Percentiles rank a stretch among this genome's conserved stretches.
phyloP scores from a whole-genome alignment of 805 yeast genomes.

The Clavispora asparagi region DNA sequence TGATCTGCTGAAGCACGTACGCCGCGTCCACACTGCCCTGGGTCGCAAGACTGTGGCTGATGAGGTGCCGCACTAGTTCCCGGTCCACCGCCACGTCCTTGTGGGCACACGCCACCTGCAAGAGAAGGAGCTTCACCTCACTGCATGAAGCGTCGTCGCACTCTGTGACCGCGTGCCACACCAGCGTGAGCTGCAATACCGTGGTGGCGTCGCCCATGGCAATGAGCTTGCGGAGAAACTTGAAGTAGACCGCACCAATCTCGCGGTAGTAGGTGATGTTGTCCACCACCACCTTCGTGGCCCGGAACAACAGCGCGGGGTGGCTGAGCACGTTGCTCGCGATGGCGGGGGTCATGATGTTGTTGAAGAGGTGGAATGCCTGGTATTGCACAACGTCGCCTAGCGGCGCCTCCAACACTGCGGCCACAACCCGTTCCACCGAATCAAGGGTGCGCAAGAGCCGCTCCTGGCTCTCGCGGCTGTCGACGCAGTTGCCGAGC shows the following conservation, averaged over 20 bases:
- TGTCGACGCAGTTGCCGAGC: constrained; percentile 32
- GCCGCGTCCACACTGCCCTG: neutral
- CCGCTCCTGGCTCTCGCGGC: constrained; percentile 12
- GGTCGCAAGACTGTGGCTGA: neutral
- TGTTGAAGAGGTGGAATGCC: constrained; percentile 30
- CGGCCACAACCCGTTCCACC: constrained; percentile 13
- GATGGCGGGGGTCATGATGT: constrained; percentile 17
- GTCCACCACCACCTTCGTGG: constrained; percentile 26
- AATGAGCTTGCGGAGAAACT: constrained; percentile 26
- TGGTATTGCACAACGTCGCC: constrained; percentile 35
- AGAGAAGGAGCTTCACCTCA: constrained; percentile 19
- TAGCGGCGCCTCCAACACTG: constrained; percentile 16
- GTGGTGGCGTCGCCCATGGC: constrained; percentile 7
- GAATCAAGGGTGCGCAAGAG: constrained; percentile 7
- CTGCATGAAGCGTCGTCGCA: constrained; percentile 1
- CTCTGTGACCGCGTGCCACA: constrained; percentile 4
- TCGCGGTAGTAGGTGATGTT: constrained; percentile 33
- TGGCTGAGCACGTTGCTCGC: constrained; percentile 8
- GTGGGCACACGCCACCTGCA: constrained; percentile 14
- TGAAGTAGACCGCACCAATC: constrained; percentile 21
- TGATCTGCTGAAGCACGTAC: constrained; percentile 5
- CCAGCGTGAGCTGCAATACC: constrained; percentile 3
- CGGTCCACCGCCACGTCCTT: neutral
- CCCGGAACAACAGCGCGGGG: constrained; percentile 9
- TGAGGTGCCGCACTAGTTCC: neutral